These are phyloP conservation scores for Aspergillus oerlinghausenensis DNA, from an alignment of 2,329 filamentous ascomycete genomes.

Conservation along the genomic window DNA sequence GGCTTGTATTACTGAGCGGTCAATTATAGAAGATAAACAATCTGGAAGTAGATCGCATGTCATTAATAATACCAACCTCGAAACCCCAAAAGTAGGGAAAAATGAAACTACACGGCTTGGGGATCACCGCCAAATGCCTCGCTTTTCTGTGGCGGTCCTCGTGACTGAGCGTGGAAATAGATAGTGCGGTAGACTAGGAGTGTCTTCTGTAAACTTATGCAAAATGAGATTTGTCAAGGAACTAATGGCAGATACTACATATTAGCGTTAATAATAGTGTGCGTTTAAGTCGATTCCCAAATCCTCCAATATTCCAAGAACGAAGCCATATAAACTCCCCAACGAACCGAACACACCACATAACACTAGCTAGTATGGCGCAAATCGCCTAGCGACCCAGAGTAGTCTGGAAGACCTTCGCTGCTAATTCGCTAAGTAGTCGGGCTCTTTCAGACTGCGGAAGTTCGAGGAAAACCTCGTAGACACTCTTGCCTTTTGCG, in stretches of 20 bases:
- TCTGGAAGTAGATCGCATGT: neutral
- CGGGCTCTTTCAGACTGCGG: constrained; percentile 76
- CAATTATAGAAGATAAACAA: neutral
- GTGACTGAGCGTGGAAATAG: neutral
- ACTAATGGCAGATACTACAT: neutral
- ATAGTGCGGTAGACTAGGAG: neutral
- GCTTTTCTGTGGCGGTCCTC: neutral
- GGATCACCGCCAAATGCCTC: neutral
- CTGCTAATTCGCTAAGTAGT: constrained; percentile 76
- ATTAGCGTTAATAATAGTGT: neutral
- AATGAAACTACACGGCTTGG: neutral
- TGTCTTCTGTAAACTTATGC: neutral
- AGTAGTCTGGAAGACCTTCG: constrained; percentile 66
- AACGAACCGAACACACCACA: neutral
- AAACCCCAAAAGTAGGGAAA: neutral
- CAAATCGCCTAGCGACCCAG: constrained; percentile 22
- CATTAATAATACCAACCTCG: neutral
- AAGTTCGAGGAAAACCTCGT: constrained; percentile 81
- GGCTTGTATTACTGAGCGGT: neutral
- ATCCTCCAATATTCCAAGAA: neutral
- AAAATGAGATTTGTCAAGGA: neutral
- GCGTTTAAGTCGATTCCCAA: neutral
- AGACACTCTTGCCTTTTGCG: constrained; percentile 90
- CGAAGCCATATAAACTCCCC: neutral
- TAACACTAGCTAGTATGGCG: neutral